phyloP scores from a whole-genome alignment of 352 stramenopile genomes.

The Globisporangium abappressorium region DNA sequence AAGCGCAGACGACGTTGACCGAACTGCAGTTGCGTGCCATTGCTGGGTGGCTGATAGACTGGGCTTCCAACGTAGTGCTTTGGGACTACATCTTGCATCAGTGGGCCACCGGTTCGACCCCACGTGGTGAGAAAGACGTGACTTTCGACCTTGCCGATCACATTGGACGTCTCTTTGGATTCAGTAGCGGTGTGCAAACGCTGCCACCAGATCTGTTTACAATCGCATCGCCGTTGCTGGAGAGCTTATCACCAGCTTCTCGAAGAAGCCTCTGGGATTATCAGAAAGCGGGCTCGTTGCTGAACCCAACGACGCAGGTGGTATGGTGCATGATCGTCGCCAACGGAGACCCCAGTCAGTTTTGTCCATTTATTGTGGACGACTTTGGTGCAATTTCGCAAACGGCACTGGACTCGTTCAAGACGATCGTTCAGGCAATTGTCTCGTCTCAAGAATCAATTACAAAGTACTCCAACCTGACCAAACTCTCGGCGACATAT shows the following conservation, averaged over 20 bases:
- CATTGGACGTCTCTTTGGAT: slow-evolving; percentile 25
- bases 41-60: slow-evolving; percentile 48
- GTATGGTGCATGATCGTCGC: slow-evolving; percentile 46
- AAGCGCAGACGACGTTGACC: slow-evolving; percentile 26
- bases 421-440: slow-evolving; percentile 29
- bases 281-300: slow-evolving; percentile 29
- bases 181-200: slow-evolving; percentile 14
- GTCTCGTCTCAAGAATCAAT: slow-evolving; percentile 20
- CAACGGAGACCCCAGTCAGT: slow-evolving; percentile 8
- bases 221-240: slow-evolving; percentile 5
- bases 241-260: slow-evolving; percentile 18
- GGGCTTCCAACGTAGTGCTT: slow-evolving; percentile 39
- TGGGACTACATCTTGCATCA: slow-evolving; percentile 41
- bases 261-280: slow-evolving; percentile 49
- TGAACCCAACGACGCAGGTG: slow-evolving; percentile 40
- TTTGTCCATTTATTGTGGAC: slow-evolving; percentile 37
- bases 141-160: slow-evolving; percentile 29
- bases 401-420: slow-evolving; percentile 25
- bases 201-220: slow-evolving; percentile 12
- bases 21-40: slow-evolving; percentile 41
- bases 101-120: slow-evolving; percentile 47
- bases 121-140: slow-evolving; percentile 25
- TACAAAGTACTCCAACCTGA: slow-evolving; percentile 35
- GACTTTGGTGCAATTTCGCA: slow-evolving; percentile 33
- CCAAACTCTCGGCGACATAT: slow-evolving; percentile 35